Evolutionary conservation across 352 stramenopile species (phyloP), one percentile per base, ranked within the genome.

Genomic region (Phytophthora pistaciae): DNA sequence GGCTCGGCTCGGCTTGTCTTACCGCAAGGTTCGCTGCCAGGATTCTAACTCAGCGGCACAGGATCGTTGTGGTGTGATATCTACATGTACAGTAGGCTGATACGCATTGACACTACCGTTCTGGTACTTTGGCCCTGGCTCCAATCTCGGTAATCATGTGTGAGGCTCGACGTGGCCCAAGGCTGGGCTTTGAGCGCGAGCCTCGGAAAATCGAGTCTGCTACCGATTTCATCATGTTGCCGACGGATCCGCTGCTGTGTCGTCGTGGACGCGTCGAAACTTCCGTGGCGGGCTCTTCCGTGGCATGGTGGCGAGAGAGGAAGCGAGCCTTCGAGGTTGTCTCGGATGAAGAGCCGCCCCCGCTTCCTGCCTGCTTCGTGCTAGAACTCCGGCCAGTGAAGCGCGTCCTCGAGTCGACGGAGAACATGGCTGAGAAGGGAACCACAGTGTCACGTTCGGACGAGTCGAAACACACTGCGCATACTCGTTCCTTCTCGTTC

Each of bases 401-500:
- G 3, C 80, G 78, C 52, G 79, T 72, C 25, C 83, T 77, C 14
- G 60, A 57, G 61, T 94, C 84, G 33, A 90, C 77, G 0, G 87
- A 91, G 61, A 92, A 92, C 78, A 91, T 91, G 27, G 72, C 72
- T 14, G 83, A 87, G 55, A 92, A 94, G 52, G 80, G 84, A 31
- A 94, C 83, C 27, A 67, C 56, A 11, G 78, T 76, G 62, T 94
- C 87, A 13, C 77, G 75, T 70, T 90, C 87, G 18, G 82, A 91
- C 2, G 84, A 94, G 55, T 94, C 85, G 33, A 94, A 94, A 10
- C 78, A 79, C 58, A 92, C 84, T n/a, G 62, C 67, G 58, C 87
- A 94, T 29, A 79, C 72, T 29, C 84, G 80, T 14, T 91, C 75
- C 42, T 87, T 87, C 55, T 92, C 83, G 29, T 74, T 66, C 4